Percentiles rank a stretch among this genome's conserved stretches.
Conservation (phyloP, 164 flowering plant genomes). For the Santalum album region DNA sequence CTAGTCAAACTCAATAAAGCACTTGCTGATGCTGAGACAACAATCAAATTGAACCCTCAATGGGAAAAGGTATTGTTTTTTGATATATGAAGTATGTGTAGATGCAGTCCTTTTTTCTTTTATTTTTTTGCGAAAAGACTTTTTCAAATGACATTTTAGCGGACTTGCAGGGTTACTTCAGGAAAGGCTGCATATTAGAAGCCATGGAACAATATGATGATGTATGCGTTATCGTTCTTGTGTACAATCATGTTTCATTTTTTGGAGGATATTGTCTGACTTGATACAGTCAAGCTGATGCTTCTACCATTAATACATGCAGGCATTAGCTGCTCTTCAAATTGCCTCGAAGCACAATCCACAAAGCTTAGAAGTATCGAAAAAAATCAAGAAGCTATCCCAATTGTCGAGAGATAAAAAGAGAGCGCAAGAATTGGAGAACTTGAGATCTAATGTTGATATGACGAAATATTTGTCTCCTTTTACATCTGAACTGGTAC, state of each 20-base stretch:
- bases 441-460: conserved; percentile 62
- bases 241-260: no score
- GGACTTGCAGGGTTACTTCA: conserved; percentile 70
- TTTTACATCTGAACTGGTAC: conserved; percentile 72
- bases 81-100: background rate
- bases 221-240: conserved; percentile 28
- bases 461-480: conserved; percentile 57
- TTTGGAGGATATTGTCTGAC: background rate
- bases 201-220: conserved; percentile 89
- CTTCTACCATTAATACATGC: conserved; percentile 1
- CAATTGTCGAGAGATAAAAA: conserved; percentile 67
- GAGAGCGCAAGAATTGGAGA: conserved; percentile 72
- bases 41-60: conserved; percentile 67
- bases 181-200: conserved; percentile 90
- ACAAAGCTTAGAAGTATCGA: conserved; percentile 80
- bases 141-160: conserved; percentile 8
- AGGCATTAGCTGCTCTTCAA: conserved; percentile 79
- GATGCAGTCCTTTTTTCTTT: conserved; percentile 6
- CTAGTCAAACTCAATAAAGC: conserved; percentile 88
- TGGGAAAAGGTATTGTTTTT: conserved; percentile 84
- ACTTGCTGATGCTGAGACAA: conserved; percentile 87
- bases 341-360: conserved; percentile 68
- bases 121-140: no score
- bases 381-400: conserved; percentile 69
- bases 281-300: conserved; percentile 10